Conservation (phyloP, 768 basidiomycete species). For the Crepidotus variabilis region DNA sequence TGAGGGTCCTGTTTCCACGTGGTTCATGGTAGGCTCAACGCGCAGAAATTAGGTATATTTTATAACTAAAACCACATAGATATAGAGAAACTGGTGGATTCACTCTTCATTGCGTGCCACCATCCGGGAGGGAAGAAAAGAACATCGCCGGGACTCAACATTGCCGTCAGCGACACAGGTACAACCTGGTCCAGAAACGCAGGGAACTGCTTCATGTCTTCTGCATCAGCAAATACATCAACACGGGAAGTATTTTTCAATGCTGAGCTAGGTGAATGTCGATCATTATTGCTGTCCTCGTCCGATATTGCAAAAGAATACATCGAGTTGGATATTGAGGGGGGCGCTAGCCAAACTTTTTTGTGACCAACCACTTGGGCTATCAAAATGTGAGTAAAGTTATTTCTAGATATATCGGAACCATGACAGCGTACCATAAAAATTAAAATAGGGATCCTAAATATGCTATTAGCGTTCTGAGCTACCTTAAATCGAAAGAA, state of each 20-base stretch:
- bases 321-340: conserved; percentile 53
- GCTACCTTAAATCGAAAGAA: conserved; percentile 4
- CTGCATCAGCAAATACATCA: conserved; percentile 60
- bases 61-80: conserved; percentile 80
- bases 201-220: conserved; percentile 32
- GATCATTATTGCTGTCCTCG: conserved; percentile 25
- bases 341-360: conserved; percentile 89
- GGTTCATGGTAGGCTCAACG: neutral
- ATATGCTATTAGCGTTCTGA: conserved; percentile 2
- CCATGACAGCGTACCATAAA: conserved; percentile 64
- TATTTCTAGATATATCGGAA: conserved; percentile 4
- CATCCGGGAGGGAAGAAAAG: conserved; percentile 89
- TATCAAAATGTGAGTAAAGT: conserved; percentile 24
- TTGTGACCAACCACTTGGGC: conserved; percentile 89
- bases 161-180: conserved; percentile 55
- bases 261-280: conserved; percentile 34
- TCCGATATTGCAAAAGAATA: conserved; percentile 39
- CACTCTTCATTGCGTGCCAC: conserved; percentile 93
- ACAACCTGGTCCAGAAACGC: conserved; percentile 56
- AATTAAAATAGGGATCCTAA: conserved; percentile 92
- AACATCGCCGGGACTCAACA: conserved; percentile 78
- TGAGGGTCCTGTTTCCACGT: neutral
- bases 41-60: too few species aligned
- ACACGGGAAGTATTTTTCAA: conserved; percentile 80
- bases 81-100: conserved; percentile 78